phyloP scores from a whole-genome alignment of 208 protist genomes.

The Wallacemonas rigidus region DNA sequence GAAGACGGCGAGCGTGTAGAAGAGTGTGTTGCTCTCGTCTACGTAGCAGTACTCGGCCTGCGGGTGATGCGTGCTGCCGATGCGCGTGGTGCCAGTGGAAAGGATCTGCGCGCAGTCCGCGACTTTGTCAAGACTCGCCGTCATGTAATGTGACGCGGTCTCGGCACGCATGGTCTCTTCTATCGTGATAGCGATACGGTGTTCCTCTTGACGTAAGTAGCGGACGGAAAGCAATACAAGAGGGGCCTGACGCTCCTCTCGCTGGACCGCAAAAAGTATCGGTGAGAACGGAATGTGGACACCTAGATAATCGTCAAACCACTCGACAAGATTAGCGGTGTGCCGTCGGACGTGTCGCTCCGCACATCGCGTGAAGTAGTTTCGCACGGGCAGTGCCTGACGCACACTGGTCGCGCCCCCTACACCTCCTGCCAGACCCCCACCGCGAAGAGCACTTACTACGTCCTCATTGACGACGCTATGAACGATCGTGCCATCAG shows the following conservation, averaged over 20 bases:
- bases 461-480: background rate
- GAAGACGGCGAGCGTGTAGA: constrained; percentile 76
- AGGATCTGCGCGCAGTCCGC: constrained; percentile 62
- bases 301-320: constrained; percentile 75
- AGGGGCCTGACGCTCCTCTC: constrained; percentile 83
- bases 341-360: constrained; percentile 68
- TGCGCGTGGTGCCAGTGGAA: constrained; percentile 49
- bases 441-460: constrained; percentile 10
- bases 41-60: constrained; percentile 85
- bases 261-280: constrained; percentile 64
- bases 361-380: constrained; percentile 68
- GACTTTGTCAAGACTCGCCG: constrained; percentile 61
- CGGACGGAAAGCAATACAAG: constrained; percentile 70
- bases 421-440: background rate
- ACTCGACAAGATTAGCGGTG: constrained; percentile 68
- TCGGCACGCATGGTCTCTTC: constrained; percentile 49
- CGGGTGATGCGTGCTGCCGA: constrained; percentile 56
- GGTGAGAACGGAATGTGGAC: constrained; percentile 73
- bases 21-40: constrained; percentile 43
- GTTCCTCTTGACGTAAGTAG: constrained; percentile 62
- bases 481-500: background rate
- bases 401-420: background rate
- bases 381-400: constrained; percentile 31
- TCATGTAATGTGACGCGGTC: constrained; percentile 59
- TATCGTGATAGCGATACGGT: constrained; percentile 69